These are phyloP conservation scores for Fusarium denticulatum DNA, from an alignment of 2,329 filamentous ascomycete species.

Conservation along the genomic window DNA sequence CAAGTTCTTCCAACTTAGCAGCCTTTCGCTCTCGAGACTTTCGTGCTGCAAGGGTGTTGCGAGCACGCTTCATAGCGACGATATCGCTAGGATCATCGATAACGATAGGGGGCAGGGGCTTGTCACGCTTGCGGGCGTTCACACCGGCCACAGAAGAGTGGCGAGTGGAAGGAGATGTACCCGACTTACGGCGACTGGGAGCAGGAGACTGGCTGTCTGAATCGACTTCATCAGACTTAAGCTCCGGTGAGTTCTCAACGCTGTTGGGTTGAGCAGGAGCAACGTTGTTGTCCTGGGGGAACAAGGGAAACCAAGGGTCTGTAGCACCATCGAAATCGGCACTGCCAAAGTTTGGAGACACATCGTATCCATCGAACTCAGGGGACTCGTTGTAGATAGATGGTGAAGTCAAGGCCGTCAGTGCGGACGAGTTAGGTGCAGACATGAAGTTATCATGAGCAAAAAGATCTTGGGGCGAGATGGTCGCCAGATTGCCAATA, in stretches of 20 bases:
- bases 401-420: constrained; percentile 87
- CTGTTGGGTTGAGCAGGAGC: constrained; percentile 42
- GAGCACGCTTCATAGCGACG: constrained; percentile 89
- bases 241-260: constrained; percentile 55
- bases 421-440: constrained; percentile 81
- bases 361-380: constrained; percentile 77
- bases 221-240: constrained; percentile 61
- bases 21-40: constrained; percentile 92
- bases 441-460: constrained; percentile 76
- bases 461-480: constrained; percentile 85
- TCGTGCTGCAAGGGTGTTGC: constrained; percentile 91
- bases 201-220: constrained; percentile 52
- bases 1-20: constrained; percentile 77
- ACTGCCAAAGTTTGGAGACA: constrained; percentile 78
- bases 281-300: constrained; percentile 62
- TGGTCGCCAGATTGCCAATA: constrained; percentile 70
- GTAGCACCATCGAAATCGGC: constrained; percentile 64
- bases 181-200: constrained; percentile 58
- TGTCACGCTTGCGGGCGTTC: constrained; percentile 78
- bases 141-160: constrained; percentile 78
- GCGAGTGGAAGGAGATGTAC: constrained; percentile 60
- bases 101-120: constrained; percentile 81
- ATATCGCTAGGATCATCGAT: constrained; percentile 78
- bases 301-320: constrained; percentile 77
- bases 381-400: constrained; percentile 82